Base-by-base conservation (phyloP, 805 yeast species). In the Barnettozyma wickerhamii region DNA sequence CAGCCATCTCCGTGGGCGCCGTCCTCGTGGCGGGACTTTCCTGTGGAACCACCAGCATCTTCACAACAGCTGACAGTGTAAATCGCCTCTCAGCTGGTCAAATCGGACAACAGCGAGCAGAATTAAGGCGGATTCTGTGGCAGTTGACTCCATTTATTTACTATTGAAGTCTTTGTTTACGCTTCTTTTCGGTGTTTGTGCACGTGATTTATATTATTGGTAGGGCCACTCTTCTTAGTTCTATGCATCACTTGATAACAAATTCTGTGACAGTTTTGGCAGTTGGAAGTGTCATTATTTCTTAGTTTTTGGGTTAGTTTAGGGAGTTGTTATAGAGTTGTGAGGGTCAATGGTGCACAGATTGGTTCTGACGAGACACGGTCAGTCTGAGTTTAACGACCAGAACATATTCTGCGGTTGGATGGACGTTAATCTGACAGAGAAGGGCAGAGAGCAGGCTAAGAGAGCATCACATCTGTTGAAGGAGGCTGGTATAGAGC, bases 371-470 rank as follows among this genome's bases (percentile, higher is more conserved):
- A 72, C 84, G 40, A 77, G 95, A 64, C 95, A 85, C 69, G 95
- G 95, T 4, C 85, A 85, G 60, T 81, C 89, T 56, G 81, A 78
- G 55, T 79, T 87, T 78, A 85, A 85, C 59, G 79, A 81, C 58
- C 75, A 75, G 56, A 79, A 83, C 63, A 69, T 77, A 49, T 85
- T 85, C 64, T 84, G 93, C 60, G 95, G 95, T 15, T 85, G 95
- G 95, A 79, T 83, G 23, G 91, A 85, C 64, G 81, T 84, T 26
- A 70, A 73, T 43, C 67, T 85, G 52, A 80, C 90, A 4, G 78
- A 66, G 7, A 72, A 75, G 46, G 95, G 95, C 35, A 66, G 69
- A 49, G 64, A 67, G 46, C 93, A 85, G 62, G 95, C 95, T 18
- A 58, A 60, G 33, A 66, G 74, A 49, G 81, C 88, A 28, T 88